phyloP scores from a whole-genome alignment of 306 rosid genomes.

The Astragalus membranaceus region DNA sequence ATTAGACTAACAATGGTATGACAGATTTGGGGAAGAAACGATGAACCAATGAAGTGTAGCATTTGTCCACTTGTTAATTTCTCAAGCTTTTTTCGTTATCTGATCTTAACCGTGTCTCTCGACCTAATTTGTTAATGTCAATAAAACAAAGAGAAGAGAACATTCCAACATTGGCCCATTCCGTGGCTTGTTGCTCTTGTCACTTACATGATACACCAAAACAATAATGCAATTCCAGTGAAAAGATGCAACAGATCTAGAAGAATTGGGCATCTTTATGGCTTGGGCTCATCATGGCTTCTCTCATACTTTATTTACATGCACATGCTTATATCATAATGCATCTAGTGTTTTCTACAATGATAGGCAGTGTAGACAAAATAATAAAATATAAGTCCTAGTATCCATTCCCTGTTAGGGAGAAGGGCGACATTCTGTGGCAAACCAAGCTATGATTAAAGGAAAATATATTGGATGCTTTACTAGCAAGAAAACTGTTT shows the following conservation, averaged over 20 bases:
- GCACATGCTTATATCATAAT: conserved; percentile 15
- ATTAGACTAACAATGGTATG: not conserved
- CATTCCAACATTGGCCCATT: conserved; percentile 45
- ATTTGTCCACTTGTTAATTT: conserved; percentile 46
- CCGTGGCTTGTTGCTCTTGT: conserved; percentile 55
- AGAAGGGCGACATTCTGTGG: conserved; percentile 16
- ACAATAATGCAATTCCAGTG: conserved; percentile 43
- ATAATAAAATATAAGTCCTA: conserved; percentile 8
- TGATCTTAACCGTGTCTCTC: not conserved
- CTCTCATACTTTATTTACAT: conserved; percentile 13
- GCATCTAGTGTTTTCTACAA: not conserved
- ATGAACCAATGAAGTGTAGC: conserved; percentile 5
- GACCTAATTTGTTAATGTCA: conserved; percentile 18
- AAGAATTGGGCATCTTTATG: conserved; percentile 17
- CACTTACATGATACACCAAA: conserved; percentile 23
- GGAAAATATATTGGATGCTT: conserved; percentile 38
- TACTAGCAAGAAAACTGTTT: conserved; percentile 20
- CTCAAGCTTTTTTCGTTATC: conserved; percentile 46
- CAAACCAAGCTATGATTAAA: conserved; percentile 23
- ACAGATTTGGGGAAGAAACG: conserved; percentile 3
- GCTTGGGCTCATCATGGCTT: conserved; percentile 12
- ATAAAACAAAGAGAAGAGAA: conserved; percentile 42
- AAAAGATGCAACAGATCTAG: conserved; percentile 6
- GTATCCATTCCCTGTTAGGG: conserved; percentile 12
- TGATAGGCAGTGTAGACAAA: conserved; percentile 13